Base-by-base conservation (phyloP, 192 early-diverging fungal species). In the Gamsiella multidivaricata region DNA sequence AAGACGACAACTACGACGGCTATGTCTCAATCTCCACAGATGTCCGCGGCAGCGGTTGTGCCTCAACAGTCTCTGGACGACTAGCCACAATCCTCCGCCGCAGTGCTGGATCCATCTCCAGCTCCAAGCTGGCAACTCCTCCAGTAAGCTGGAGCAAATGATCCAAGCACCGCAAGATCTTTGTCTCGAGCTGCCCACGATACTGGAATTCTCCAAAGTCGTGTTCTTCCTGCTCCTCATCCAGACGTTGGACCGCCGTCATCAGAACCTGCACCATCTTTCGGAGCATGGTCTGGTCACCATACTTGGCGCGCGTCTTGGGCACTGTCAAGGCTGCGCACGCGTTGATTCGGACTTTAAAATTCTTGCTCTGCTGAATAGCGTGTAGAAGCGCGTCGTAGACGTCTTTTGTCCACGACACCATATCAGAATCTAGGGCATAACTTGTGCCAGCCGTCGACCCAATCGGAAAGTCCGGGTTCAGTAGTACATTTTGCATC, bases 341-440 rank as follows among this genome's bases (percentile, higher is more conserved):
- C 6, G 92, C 91, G 68, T 87, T 87, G 61, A 93, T 94, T 25
- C 90, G 81, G 23, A 94, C 93, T 73, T 94, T 94, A 60, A 89
- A 94, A 72, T 94, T 94, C 54, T 87, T 87, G 47, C 87, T 88
- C 12, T 79, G 68, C 12, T 63, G 70, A 9, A 91, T 63, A 2
- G 86, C 88, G 17, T 80, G 73, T 4, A 76, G 47, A 42, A 94
- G 82, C 3, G 88, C 71, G 20, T 72, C 71, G 63, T 87, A 91
- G 15, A 94, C 66, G 26, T 43, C 32, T 0, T 37, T 23, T 17
- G 88, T 89, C 81, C 87, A 90, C 12, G 70, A 81, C 25, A 75
- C 70, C 37, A 78, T 54, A 3, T 68, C 55, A 1, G 61, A 70
- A n/a, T 82, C 76, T 28, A 70, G 26, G 42, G 69, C 67, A 45